phyloP scores from a whole-genome alignment of 768 basidiomycete species.

The Naganishia kalamii region DNA sequence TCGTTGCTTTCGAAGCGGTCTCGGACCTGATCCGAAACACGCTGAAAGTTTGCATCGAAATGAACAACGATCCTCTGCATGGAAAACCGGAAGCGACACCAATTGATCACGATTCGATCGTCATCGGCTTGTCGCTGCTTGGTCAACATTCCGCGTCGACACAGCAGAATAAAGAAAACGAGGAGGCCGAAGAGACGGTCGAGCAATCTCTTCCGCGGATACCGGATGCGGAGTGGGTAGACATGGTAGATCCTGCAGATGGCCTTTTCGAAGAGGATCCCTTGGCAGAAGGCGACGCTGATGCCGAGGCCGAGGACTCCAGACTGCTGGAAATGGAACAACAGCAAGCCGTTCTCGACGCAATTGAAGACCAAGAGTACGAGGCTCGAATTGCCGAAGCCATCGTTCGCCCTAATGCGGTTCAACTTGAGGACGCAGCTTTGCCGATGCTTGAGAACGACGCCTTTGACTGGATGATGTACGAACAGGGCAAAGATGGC shows the following conservation, averaged over 20 bases:
- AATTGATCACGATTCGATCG: background rate
- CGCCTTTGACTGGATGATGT: constrained; percentile 8
- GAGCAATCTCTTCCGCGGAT: background rate
- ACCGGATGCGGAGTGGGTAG: background rate
- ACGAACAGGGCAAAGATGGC: background rate
- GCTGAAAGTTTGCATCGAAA: background rate
- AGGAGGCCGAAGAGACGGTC: background rate
- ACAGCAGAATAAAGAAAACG: background rate
- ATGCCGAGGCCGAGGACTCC: background rate
- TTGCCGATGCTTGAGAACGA: constrained; percentile 8
- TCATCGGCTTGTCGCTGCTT: background rate
- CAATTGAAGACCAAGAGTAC: constrained; percentile 6
- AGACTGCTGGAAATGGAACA: background rate
- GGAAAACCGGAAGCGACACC: background rate
- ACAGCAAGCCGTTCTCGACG: background rate
- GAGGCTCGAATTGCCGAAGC: background rate
- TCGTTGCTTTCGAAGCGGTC: background rate
- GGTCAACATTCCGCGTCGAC: background rate
- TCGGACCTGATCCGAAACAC: background rate
- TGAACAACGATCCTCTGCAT: background rate
- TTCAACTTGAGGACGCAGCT: background rate
- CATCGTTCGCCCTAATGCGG: background rate
- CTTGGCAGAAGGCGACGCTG: background rate
- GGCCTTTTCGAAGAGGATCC: background rate
- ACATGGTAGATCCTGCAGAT: background rate